A percentile compares a stretch with the other conserved stretches of the same genome.
Evolutionary conservation across 2,329 filamentous ascomycete species (phyloP).

Genomic region (Talaromyces piceae): DNA sequence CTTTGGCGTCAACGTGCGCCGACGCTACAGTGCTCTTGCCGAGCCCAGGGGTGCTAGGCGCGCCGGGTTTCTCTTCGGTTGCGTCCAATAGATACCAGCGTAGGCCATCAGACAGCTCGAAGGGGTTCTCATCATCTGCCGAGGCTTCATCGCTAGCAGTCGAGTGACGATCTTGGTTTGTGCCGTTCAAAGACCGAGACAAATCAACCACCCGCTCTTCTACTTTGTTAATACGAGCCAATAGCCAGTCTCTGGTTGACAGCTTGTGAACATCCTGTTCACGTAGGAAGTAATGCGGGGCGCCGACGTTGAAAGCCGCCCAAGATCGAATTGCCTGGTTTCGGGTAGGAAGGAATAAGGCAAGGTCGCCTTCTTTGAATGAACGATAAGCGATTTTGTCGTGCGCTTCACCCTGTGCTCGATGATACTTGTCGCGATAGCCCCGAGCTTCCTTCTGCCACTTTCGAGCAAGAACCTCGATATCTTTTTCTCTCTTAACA

Average conservation of each 20-base stretch:
- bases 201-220: slow-evolving; percentile 92
- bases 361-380: slow-evolving; percentile 94
- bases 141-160: slow-evolving; percentile 48
- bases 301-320: slow-evolving; percentile 97
- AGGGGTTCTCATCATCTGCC: slow-evolving; percentile 87
- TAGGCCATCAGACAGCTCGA: slow-evolving; percentile 88
- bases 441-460: slow-evolving; percentile 81
- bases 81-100: slow-evolving; percentile 96
- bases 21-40: slow-evolving; percentile 87
- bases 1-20: slow-evolving; percentile 78
- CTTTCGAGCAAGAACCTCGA: slow-evolving; percentile 87
- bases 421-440: slow-evolving; percentile 80
- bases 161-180: slow-evolving; percentile 46
- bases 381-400: slow-evolving; percentile 94
- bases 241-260: slow-evolving; percentile 84
- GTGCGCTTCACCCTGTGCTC: slow-evolving; percentile 73
- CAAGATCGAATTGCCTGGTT: slow-evolving; percentile 93
- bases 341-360: slow-evolving; percentile 84
- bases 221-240: slow-evolving; percentile 83
- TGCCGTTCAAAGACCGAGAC: slow-evolving; percentile 62
- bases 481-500: slow-evolving; percentile 83
- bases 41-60: slow-evolving; percentile 84
- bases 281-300: slow-evolving; percentile 91
- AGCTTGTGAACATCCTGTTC: slow-evolving; percentile 86
- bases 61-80: slow-evolving; percentile 81